These are phyloP conservation scores for Apostasia shenzhenica DNA, from an alignment of 106 monocot species.

Conservation along the genomic window DNA sequence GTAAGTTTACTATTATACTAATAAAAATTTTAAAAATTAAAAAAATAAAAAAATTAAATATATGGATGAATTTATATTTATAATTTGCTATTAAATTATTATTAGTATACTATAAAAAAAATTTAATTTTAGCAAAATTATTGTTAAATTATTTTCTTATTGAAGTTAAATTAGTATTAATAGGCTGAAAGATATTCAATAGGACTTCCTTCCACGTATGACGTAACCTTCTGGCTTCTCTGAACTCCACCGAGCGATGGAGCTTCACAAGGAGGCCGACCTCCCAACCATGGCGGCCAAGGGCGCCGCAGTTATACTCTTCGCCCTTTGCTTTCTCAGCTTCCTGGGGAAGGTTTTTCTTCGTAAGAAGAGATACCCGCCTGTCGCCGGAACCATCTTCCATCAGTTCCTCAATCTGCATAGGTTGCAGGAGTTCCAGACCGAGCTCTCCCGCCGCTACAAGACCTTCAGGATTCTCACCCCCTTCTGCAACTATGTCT, in stretches of 20 bases:
- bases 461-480: slow-evolving; percentile 1
- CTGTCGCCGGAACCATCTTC: slow-evolving; percentile 33
- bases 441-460: slow-evolving; percentile 11
- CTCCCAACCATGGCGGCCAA: not conserved
- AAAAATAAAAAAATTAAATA: too few relatives aligned
- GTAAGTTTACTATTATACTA: too few relatives aligned
- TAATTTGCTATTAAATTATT: too few relatives aligned
- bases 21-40: too few relatives aligned
- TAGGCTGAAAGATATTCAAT: too few relatives aligned
- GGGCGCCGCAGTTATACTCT: not conserved
- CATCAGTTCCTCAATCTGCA: slow-evolving; percentile 29
- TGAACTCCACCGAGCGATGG: not conserved
- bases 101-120: too few relatives aligned
- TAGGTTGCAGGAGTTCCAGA: slow-evolving; percentile 16
- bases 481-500: not conserved
- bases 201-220: too few relatives aligned
- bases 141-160: too few relatives aligned
- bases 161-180: too few relatives aligned
- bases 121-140: too few relatives aligned
- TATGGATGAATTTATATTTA: too few relatives aligned
- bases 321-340: not conserved
- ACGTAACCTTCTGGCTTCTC: too few relatives aligned
- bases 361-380: slow-evolving; percentile 7
- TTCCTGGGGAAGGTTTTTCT: not conserved
- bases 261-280: not conserved